Evolutionary conservation across 345 rosid genomes (phyloP), one percentile per base, ranked within the genome.

Genomic region (Aethionema arabicum): DNA sequence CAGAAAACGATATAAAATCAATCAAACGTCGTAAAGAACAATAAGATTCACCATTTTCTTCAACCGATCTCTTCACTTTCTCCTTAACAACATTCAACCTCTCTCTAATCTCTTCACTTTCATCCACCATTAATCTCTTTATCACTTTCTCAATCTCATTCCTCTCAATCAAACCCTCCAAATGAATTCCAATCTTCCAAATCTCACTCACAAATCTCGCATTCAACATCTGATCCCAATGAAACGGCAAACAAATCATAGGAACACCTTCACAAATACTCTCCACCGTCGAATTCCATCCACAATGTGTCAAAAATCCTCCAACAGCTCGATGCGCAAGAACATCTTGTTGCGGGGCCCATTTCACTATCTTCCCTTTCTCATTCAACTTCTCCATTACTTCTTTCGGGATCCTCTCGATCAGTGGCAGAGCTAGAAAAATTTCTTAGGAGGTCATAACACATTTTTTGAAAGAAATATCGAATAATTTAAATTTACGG

Each of bases 351-450:
- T 72, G 76, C 2, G 76, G 71, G 0, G 52, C 38, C 76, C 71
- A 72, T 2, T 46, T 50, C 29, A 72, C 81, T 4, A 81, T 68
- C 39, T 64, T 74, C 5, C 83, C 83, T 52, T 59, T 67, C 15
- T 69, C 74, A 1, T 63, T 56, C 0, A 73, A 40, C 21, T 0
- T 65, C 45, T 47, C 68, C 8, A 21, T 14, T 3, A 81, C 12
- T 15, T 69, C 76, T 46, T 12, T 38, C 0, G 65, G 62, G 1
- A 52, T 14, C n/a, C n/a, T n/a, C n/a, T n/a, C n/a, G n/a, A n/a
- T n/a, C n/a, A n/a, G n/a, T n/a, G n/a, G n/a, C n/a, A n/a, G n/a
- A n/a, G n/a, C n/a, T n/a, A n/a, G n/a, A n/a, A n/a, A n/a, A n/a
- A n/a, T n/a, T n/a, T n/a, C n/a, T n/a, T n/a, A n/a, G n/a, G n/a